Evolutionary conservation across 768 basidiomycete species (phyloP).

Genomic region (Tylopilus plumbeoviolaceoides): DNA sequence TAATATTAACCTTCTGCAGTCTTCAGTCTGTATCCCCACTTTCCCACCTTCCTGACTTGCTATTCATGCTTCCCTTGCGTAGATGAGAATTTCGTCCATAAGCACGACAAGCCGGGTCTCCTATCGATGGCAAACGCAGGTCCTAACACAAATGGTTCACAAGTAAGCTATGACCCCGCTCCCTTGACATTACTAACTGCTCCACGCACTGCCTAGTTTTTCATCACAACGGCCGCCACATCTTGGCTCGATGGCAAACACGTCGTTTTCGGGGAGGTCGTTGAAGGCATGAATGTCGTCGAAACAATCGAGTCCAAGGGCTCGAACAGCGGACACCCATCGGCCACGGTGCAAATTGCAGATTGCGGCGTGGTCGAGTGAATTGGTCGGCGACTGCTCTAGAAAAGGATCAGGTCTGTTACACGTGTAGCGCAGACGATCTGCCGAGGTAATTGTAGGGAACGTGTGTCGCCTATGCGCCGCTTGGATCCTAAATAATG

Average conservation of each 20-base stretch:
- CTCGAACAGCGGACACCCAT: conserved; percentile 22
- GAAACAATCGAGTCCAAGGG: conserved; percentile 37
- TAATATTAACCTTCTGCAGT: background rate
- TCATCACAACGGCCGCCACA: conserved; percentile 71
- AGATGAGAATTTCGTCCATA: conserved; percentile 71
- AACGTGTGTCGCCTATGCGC: no score
- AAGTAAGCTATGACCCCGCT: conserved; percentile 35
- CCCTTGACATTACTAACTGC: background rate
- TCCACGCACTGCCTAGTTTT: conserved; percentile 44
- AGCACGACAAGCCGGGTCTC: conserved; percentile 60
- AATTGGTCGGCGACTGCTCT: background rate
- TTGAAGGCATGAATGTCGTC: conserved; percentile 41
- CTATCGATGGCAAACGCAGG: conserved; percentile 91
- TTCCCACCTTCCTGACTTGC: background rate
- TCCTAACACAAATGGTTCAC: conserved; percentile 75
- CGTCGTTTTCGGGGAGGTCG: conserved; percentile 48
- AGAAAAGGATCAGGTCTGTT: background rate
- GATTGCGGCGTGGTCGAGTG: conserved; percentile 48
- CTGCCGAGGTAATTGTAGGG: conserved; percentile 8
- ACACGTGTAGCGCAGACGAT: background rate
- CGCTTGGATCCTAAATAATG: no score
- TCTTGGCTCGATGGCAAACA: conserved; percentile 51
- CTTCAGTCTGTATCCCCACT: background rate
- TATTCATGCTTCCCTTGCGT: background rate
- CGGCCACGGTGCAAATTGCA: conserved; percentile 46